A percentile compares a stretch with the other conserved stretches of the same genome.
These are phyloP conservation scores for Sugiyamaella grinbergsii DNA, from an alignment of 1,139 yeast genomes.

Conservation along the genomic window DNA sequence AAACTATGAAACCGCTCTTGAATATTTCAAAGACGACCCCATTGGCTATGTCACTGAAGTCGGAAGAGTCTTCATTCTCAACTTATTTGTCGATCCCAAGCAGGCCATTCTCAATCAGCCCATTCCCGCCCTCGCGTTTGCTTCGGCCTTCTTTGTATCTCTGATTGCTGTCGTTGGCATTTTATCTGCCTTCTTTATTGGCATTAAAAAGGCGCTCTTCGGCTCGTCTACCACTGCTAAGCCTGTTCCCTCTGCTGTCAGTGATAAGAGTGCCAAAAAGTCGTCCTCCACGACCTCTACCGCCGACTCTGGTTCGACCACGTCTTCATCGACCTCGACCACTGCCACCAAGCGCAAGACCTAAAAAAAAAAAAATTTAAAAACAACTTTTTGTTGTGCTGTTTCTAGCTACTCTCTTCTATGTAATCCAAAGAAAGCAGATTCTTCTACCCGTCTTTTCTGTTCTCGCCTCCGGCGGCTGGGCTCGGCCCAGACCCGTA, in stretches of 20 bases:
- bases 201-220: slow-evolving; percentile 9
- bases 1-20: slow-evolving; percentile 34
- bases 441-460: background rate
- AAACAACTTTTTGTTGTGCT: background rate
- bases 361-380: slow-evolving; percentile 17
- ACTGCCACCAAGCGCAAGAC: slow-evolving; percentile 36
- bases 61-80: slow-evolving; percentile 38
- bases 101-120: slow-evolving; percentile 43
- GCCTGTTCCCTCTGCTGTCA: slow-evolving; percentile 17
- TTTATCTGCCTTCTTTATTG: slow-evolving; percentile 11
- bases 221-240: slow-evolving; percentile 13
- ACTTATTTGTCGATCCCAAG: slow-evolving; percentile 40
- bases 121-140: slow-evolving; percentile 37
- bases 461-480: slow-evolving; percentile 13
- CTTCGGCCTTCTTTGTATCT: slow-evolving; percentile 25
- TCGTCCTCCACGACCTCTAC: background rate
- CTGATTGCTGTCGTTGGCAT: slow-evolving; percentile 17
- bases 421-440: no score
- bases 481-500: slow-evolving; percentile 16
- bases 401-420: background rate
- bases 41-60: slow-evolving; percentile 38
- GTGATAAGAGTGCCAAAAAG: slow-evolving; percentile 13
- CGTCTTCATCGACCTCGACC: slow-evolving; percentile 28
- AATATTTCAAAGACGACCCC: slow-evolving; percentile 44
- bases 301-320: slow-evolving; percentile 21